These are phyloP conservation scores for Trichophyton mentagrophytes DNA, from an alignment of 2,329 filamentous ascomycete genomes.

Conservation along the genomic window DNA sequence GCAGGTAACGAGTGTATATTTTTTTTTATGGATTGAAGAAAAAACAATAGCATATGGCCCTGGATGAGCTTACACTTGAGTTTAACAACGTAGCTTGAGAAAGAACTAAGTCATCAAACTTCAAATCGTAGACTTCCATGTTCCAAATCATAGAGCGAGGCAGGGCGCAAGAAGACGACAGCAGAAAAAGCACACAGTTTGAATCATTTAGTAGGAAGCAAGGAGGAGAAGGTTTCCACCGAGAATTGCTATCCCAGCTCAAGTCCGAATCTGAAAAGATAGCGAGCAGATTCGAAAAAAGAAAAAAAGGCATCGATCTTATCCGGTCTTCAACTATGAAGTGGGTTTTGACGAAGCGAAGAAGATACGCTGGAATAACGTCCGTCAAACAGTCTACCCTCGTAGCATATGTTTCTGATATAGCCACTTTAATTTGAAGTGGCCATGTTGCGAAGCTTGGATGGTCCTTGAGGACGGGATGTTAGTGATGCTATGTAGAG, in stretches of 20 bases:
- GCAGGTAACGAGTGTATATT: neutral
- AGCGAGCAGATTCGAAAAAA: neutral
- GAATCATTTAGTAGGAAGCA: neutral
- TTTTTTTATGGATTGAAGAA: neutral
- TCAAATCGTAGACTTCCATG: neutral
- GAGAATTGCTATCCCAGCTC: neutral
- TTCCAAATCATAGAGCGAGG: neutral
- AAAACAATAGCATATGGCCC: neutral
- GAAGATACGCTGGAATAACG: neutral
- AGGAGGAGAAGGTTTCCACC: neutral
- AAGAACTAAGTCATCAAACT: neutral
- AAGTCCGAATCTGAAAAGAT: neutral
- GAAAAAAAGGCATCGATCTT: neutral
- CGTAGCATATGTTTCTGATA: neutral
- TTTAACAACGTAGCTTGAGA: neutral
- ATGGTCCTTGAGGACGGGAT: slow-evolving; percentile 24
- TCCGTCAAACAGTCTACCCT: slow-evolving; percentile 4
- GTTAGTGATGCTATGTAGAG: neutral
- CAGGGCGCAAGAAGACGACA: neutral
- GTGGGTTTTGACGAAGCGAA: neutral
- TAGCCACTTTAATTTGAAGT: neutral
- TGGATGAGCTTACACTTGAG: neutral
- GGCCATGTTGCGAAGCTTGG: slow-evolving; percentile 30
- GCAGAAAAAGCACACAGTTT: neutral
- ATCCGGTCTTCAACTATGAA: neutral